Conservation (phyloP, 192 early-diverging fungal genomes). For the Coemansia sp. region DNA sequence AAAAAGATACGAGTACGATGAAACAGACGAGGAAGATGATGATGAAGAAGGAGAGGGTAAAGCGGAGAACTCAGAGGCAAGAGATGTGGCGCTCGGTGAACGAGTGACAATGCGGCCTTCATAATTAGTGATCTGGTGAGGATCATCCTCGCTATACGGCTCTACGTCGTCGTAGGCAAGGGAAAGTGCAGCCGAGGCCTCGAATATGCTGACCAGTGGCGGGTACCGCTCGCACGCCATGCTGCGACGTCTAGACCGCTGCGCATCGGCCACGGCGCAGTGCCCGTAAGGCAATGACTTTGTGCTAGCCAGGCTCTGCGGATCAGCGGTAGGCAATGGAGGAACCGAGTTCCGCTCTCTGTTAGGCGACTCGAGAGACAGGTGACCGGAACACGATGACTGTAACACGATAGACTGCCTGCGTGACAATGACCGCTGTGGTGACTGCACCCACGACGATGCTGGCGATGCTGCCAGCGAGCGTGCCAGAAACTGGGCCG, state of each 20-base stretch:
- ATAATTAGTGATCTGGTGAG: neutral
- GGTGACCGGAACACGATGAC: constrained; percentile 29
- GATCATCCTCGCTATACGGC: constrained; percentile 1
- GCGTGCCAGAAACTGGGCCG: constrained; percentile 7
- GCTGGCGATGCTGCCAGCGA: neutral
- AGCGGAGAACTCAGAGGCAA: constrained; percentile 26
- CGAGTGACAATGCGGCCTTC: constrained; percentile 5
- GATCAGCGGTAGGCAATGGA: neutral
- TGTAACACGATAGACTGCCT: constrained; percentile 44
- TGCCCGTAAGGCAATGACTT: constrained; percentile 28
- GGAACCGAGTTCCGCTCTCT: neutral
- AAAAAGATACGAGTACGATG: constrained; percentile 51
- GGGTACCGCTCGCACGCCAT: constrained; percentile 49
- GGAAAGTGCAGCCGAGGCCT: constrained; percentile 3
- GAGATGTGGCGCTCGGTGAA: constrained; percentile 21
- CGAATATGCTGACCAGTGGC: constrained; percentile 52
- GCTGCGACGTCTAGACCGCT: constrained; percentile 35
- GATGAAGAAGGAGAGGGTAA: constrained; percentile 10
- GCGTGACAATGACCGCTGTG: constrained; percentile 26
- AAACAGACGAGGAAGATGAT: constrained; percentile 36
- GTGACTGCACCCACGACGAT: neutral
- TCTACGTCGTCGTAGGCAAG: constrained; percentile 2
- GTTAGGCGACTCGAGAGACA: constrained; percentile 17
- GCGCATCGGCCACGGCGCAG: neutral
- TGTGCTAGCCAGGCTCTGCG: constrained; percentile 32